Evolutionary conservation across 129 eudicot genomes (phyloP).

Genomic region (Tanacetum coccineum): DNA sequence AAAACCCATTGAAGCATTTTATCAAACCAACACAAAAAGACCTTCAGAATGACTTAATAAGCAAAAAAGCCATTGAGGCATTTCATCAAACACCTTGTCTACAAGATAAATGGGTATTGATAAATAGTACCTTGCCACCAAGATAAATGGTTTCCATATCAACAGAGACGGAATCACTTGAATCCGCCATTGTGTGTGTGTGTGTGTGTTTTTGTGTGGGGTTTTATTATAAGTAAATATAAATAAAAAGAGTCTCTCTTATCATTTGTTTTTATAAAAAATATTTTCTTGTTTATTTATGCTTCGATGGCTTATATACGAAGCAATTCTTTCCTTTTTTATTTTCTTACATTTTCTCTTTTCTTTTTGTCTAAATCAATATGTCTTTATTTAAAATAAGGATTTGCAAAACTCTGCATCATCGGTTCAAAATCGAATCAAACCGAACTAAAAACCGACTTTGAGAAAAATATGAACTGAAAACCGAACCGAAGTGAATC

Average conservation of each 20-base stretch:
- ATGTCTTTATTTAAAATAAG: no score
- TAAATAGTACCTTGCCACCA: slow-evolving; percentile 85
- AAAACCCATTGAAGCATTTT: slow-evolving; percentile 20
- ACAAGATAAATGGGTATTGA: no score
- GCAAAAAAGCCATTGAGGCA: slow-evolving; percentile 9
- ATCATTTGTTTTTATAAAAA: slow-evolving; percentile 11
- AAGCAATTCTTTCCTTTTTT: slow-evolving; percentile 51
- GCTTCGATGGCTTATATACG: slow-evolving; percentile 69
- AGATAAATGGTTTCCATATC: slow-evolving; percentile 91
- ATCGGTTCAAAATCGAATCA: no score
- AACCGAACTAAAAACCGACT: no score
- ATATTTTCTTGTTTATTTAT: not conserved
- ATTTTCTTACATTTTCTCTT: slow-evolving; percentile 15
- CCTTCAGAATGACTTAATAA: not conserved
- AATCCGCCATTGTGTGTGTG: slow-evolving; percentile 85
- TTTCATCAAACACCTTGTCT: slow-evolving; percentile 27
- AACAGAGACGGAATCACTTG: slow-evolving; percentile 70
- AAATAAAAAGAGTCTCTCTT: slow-evolving; percentile 11
- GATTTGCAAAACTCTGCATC: no score
- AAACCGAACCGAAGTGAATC: no score
- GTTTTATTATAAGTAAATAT: not conserved
- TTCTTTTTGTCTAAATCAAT: no score
- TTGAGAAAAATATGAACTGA: no score
- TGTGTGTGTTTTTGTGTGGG: not conserved
- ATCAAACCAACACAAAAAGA: not conserved